phyloP scores from a whole-genome alignment of 306 rosid species.

The Ormosia semicastrata region DNA sequence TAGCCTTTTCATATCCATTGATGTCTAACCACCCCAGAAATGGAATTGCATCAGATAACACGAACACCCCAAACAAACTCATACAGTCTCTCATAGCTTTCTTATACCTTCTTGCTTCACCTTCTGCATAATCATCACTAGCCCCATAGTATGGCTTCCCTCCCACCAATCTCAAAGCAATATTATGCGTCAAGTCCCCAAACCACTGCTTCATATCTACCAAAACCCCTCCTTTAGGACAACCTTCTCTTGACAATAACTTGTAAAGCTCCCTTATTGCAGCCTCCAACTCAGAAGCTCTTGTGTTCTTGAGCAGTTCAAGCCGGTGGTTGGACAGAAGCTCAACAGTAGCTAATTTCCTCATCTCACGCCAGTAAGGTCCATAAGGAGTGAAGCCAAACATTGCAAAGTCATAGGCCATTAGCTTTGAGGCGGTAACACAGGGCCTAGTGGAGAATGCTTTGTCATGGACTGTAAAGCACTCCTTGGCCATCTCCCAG shows the following conservation, averaged over 20 bases:
- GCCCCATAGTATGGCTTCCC: conserved; percentile 38
- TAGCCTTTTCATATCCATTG: conserved; percentile 38
- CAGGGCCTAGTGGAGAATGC: conserved; percentile 32
- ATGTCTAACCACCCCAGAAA: conserved; percentile 40
- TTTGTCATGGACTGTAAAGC: conserved; percentile 43
- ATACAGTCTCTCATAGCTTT: conserved; percentile 39
- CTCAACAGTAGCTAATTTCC: conserved; percentile 27
- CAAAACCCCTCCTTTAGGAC: conserved; percentile 34
- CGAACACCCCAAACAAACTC: conserved; percentile 40
- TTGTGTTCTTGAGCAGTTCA: conserved; percentile 33
- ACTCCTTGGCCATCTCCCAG: conserved; percentile 36
- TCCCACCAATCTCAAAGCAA: conserved; percentile 45
- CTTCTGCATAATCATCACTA: conserved; percentile 28
- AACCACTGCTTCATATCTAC: conserved; percentile 59
- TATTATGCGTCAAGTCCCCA: conserved; percentile 39
- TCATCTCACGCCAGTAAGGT: conserved; percentile 41
- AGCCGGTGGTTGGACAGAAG: conserved; percentile 39
- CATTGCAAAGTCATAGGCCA: conserved; percentile 35
- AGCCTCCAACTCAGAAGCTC: conserved; percentile 29
- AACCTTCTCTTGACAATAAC: conserved; percentile 27
- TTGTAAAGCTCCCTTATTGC: conserved; percentile 20
- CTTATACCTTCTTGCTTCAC: conserved; percentile 28
- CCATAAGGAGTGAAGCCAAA: conserved; percentile 35
- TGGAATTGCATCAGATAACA: conserved; percentile 49
- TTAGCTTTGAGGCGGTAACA: conserved; percentile 31